Percentiles rank a stretch among this genome's conserved stretches.
Evolutionary conservation across 306 rosid species (phyloP).

Genomic region (Acacia melanoxylon): DNA sequence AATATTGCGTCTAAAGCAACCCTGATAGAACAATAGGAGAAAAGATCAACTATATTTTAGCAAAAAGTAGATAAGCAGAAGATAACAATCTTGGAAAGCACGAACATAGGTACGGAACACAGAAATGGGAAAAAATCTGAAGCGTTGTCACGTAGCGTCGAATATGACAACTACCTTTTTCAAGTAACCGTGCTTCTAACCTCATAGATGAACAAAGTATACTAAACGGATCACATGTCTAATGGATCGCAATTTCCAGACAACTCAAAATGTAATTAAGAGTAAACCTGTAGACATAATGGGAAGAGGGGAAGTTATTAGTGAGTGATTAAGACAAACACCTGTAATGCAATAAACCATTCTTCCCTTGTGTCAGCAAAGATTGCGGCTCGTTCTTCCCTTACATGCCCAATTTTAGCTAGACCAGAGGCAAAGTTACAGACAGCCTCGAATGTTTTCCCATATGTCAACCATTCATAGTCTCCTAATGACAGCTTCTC

Average conservation of each 20-base stretch:
- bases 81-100: background rate
- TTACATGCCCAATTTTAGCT: conserved; percentile 60
- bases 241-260: background rate
- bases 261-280: background rate
- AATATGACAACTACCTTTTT: background rate
- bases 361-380: conserved; percentile 90
- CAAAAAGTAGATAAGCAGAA: background rate
- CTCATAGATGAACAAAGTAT: background rate
- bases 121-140: background rate
- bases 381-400: conserved; percentile 80
- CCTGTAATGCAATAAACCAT: conserved; percentile 98
- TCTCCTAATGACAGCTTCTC: conserved; percentile 92
- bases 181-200: background rate
- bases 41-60: conserved; percentile 9
- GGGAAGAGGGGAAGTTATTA: background rate
- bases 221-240: background rate
- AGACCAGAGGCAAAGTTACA: conserved; percentile 78
- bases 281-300: background rate
- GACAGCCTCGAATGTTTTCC: conserved; percentile 65
- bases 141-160: background rate
- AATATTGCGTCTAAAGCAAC: conserved; percentile 86
- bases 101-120: background rate
- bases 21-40: conserved; percentile 48
- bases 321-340: conserved; percentile 31
- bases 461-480: conserved; percentile 77